Evolutionary conservation across 495 filamentous ascomycete species (phyloP).

Genomic region (Staphylotrichum tortipilum): DNA sequence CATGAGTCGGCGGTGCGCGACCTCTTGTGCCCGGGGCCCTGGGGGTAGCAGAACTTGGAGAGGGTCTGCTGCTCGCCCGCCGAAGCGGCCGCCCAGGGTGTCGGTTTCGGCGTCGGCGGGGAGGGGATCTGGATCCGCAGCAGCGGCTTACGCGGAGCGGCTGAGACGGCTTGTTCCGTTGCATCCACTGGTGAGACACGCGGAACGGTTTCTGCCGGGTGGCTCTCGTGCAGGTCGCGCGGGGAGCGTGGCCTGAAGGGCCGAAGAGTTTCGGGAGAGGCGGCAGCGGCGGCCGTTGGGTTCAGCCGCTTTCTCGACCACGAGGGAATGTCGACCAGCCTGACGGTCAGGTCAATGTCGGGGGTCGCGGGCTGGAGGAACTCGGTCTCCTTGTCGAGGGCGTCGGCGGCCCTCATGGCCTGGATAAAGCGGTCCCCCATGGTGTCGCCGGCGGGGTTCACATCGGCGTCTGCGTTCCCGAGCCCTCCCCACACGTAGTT

Average conservation of each 20-base stretch:
- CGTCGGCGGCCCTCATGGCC: slow-evolving; percentile 44
- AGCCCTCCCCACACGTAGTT: background rate
- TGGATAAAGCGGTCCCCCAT: slow-evolving; percentile 31
- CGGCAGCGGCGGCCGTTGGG: background rate
- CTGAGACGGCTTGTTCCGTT: background rate
- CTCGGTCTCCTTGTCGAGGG: slow-evolving; percentile 40
- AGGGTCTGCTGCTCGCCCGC: background rate
- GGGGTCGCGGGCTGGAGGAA: slow-evolving; percentile 28
- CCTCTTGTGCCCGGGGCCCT: background rate
- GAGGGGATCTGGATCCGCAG: slow-evolving; percentile 8
- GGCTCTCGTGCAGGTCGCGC: background rate
- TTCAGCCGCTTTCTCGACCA: slow-evolving; percentile 1
- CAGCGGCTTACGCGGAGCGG: slow-evolving; percentile 4
- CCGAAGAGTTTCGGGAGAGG: background rate
- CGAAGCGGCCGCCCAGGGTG: slow-evolving; percentile 1
- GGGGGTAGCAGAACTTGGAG: background rate
- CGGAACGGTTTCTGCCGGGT: background rate
- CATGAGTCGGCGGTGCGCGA: slow-evolving; percentile 1
- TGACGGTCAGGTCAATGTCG: slow-evolving; percentile 30
- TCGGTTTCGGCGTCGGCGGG: too few relatives aligned
- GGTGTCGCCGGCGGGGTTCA: background rate
- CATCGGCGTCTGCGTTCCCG: too few relatives aligned
- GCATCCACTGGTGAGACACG: background rate
- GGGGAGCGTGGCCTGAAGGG: background rate
- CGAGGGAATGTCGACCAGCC: slow-evolving; percentile 13